These are phyloP conservation scores for Volutella citrinella DNA, from an alignment of 2,329 filamentous ascomycete species.

Conservation along the genomic window DNA sequence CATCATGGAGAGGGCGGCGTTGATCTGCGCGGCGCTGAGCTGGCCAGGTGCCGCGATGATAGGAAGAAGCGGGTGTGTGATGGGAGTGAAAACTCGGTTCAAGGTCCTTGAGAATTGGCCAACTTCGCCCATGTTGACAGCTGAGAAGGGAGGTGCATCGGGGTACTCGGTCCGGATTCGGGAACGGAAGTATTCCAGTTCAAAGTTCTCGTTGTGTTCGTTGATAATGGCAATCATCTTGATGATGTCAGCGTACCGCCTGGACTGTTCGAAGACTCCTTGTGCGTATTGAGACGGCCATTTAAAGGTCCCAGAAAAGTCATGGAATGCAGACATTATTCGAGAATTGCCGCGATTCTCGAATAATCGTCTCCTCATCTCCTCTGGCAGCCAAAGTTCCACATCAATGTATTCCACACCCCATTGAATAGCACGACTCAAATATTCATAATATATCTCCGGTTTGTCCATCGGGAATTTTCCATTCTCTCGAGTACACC, in stretches of 20 bases:
- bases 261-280: constrained; percentile 67
- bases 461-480: constrained; percentile 82
- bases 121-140: constrained; percentile 83
- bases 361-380: constrained; percentile 65
- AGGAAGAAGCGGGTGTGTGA: constrained; percentile 80
- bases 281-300: constrained; percentile 76
- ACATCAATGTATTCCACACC: constrained; percentile 89
- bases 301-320: constrained; percentile 80
- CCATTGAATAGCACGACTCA: constrained; percentile 84
- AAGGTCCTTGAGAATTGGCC: constrained; percentile 80
- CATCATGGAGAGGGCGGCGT: constrained; percentile 72
- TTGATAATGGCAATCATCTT: constrained; percentile 88
- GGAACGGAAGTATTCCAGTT: constrained; percentile 84
- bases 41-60: constrained; percentile 84
- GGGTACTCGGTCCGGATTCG: constrained; percentile 68
- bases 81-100: constrained; percentile 84
- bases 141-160: constrained; percentile 70
- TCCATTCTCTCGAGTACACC: constrained; percentile 79
- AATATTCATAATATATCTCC: constrained; percentile 70
- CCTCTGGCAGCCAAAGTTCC: constrained; percentile 80
- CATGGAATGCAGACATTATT: constrained; percentile 90
- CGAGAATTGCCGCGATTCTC: constrained; percentile 73
- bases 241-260: constrained; percentile 77
- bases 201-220: constrained; percentile 82
- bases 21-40: constrained; percentile 82